Evolutionary conservation across 768 basidiomycete genomes (phyloP).

Genomic region (Leccinum aurantiacum): DNA sequence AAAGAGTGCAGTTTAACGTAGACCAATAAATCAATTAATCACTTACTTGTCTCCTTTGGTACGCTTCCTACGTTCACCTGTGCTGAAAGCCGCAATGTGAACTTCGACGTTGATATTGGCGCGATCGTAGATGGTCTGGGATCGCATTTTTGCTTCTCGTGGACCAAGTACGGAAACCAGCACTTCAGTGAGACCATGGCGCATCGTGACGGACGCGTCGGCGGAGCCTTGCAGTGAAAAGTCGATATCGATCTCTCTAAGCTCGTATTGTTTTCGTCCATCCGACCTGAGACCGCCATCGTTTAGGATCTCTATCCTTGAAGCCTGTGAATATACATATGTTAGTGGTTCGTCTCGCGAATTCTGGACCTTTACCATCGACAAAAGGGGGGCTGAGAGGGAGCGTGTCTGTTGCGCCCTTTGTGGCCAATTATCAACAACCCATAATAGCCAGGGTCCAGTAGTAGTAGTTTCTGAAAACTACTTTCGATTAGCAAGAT

Average conservation of each 20-base stretch:
- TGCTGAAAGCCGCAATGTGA: conserved; percentile 82
- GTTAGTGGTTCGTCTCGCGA: neutral
- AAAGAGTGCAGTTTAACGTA: neutral
- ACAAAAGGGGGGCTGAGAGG: neutral
- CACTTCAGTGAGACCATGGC: conserved; percentile 90
- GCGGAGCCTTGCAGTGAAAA: conserved; percentile 72
- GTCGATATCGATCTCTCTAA: conserved; percentile 79
- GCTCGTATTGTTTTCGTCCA: conserved; percentile 87
- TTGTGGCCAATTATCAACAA: no score
- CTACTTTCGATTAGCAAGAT: no score
- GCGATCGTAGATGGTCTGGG: conserved; percentile 80
- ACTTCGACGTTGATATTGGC: conserved; percentile 90
- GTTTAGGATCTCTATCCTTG: conserved; percentile 73
- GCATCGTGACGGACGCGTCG: conserved; percentile 81
- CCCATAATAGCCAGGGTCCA: no score
- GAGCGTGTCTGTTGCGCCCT: no score
- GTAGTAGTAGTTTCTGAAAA: no score
- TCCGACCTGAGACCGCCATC: conserved; percentile 89
- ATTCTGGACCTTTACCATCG: conserved; percentile 7
- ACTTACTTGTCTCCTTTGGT: conserved; percentile 85
- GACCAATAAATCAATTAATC: neutral
- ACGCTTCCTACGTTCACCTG: conserved; percentile 74
- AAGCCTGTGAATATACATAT: conserved; percentile 35
- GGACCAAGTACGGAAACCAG: conserved; percentile 90
- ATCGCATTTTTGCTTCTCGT: conserved; percentile 79